Percentiles rank a stretch among this genome's conserved stretches.
Conservation (phyloP, 1,284 basidiomycete genomes). For the Exobasidium rhododendri region DNA sequence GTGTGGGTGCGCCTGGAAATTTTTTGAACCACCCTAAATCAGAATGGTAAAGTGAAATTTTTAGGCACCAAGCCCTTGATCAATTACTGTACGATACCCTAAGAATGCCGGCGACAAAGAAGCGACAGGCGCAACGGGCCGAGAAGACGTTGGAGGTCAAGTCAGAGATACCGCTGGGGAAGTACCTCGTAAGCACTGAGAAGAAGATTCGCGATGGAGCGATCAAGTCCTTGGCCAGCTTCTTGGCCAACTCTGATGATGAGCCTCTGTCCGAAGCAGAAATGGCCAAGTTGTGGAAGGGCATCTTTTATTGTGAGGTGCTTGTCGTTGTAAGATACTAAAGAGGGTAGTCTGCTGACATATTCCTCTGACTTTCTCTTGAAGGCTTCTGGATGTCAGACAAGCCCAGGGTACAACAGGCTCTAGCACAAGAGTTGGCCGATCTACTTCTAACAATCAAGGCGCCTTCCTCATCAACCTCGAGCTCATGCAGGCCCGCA, state of each 20-base stretch:
- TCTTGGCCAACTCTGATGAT: slow-evolving; percentile 55
- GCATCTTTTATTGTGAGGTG: slow-evolving; percentile 81
- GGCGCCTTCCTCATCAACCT: slow-evolving; percentile 58
- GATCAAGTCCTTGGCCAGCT: slow-evolving; percentile 70
- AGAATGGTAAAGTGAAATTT: no score
- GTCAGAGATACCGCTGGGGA: slow-evolving; percentile 37
- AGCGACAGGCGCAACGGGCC: background rate
- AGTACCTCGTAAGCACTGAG: slow-evolving; percentile 57
- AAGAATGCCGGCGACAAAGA: background rate
- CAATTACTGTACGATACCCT: no score
- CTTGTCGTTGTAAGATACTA: no score
- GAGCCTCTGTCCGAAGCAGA: slow-evolving; percentile 64
- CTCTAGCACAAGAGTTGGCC: slow-evolving; percentile 78
- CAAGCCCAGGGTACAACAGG: slow-evolving; percentile 93
- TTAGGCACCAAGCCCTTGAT: no score
- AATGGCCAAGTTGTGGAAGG: slow-evolving; percentile 93
- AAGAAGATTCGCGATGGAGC: slow-evolving; percentile 73
- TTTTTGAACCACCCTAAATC: no score
- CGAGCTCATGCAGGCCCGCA: background rate
- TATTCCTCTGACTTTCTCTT: slow-evolving; percentile 3
- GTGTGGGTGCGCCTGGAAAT: no score
- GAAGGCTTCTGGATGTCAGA: slow-evolving; percentile 92
- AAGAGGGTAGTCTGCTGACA: background rate
- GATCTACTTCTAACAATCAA: slow-evolving; percentile 56
- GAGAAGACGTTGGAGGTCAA: background rate